Conservation (phyloP, 75 land plant species). For the Pinus tabuliformis region DNA sequence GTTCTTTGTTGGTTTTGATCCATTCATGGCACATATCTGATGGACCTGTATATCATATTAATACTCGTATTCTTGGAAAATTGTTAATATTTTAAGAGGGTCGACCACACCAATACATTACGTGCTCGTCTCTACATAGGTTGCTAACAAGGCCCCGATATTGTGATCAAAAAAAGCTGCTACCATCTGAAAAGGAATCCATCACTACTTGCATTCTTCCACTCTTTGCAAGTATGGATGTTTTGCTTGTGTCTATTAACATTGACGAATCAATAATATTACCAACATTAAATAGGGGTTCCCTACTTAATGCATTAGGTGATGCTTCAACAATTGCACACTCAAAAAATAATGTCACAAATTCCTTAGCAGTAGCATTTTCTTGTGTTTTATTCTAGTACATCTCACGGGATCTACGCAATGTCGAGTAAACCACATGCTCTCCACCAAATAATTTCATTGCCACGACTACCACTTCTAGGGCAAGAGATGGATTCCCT, state of each 20-base stretch:
- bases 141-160: too few relatives aligned
- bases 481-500: not conserved
- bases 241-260: conserved; percentile 15
- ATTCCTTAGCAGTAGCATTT: conserved; percentile 53
- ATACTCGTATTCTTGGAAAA: too few relatives aligned
- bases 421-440: conserved; percentile 47
- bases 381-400: conserved; percentile 54
- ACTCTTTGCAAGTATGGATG: conserved; percentile 71
- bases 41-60: too few relatives aligned
- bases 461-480: conserved; percentile 32
- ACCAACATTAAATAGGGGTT: not conserved
- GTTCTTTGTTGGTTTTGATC: too few relatives aligned
- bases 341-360: conserved; percentile 65
- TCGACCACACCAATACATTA: conserved; percentile 67
- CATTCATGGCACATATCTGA: too few relatives aligned
- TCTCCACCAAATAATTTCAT: conserved; percentile 69
- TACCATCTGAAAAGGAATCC: conserved; percentile 88
- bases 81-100: too few relatives aligned
- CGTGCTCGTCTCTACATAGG: conserved; percentile 74
- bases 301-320: conserved; percentile 8
- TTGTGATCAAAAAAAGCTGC: too few relatives aligned
- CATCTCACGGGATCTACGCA: conserved; percentile 66
- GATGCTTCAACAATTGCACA: conserved; percentile 31
- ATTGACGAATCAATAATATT: not conserved
- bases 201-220: conserved; percentile 76